Evolutionary conservation across 2,329 filamentous ascomycete species (phyloP).

Genomic region (Tolypocladium ophioglossoides): DNA sequence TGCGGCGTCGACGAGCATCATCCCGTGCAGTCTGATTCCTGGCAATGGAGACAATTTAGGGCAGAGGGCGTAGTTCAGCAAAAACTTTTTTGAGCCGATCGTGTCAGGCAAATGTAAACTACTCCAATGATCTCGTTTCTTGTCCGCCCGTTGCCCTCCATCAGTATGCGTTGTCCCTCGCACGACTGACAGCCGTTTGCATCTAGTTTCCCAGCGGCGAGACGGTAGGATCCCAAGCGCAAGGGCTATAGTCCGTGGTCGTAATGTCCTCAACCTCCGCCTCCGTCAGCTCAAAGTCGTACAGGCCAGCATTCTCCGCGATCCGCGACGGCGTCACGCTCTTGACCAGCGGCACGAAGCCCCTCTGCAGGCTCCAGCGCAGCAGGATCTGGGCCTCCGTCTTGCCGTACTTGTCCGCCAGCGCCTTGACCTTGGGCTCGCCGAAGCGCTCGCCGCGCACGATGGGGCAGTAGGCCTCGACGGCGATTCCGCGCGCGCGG

Average conservation of each 20-base stretch:
- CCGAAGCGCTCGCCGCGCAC: constrained; percentile 60
- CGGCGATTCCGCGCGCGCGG: constrained; percentile 45
- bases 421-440: constrained; percentile 50
- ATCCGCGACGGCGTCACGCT: constrained; percentile 60
- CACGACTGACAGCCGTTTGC: neutral
- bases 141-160: neutral
- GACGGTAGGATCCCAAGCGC: constrained; percentile 46
- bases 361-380: constrained; percentile 75
- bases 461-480: constrained; percentile 54
- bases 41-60: no score
- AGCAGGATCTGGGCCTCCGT: constrained; percentile 68
- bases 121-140: neutral
- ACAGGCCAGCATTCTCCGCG: constrained; percentile 47
- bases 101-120: no score
- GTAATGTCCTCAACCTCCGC: constrained; percentile 40
- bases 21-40: no score
- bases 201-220: constrained; percentile 30
- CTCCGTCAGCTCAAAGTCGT: constrained; percentile 43
- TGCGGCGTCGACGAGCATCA: no score
- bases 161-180: neutral
- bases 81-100: no score
- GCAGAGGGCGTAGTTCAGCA: no score
- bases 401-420: constrained; percentile 64
- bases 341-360: constrained; percentile 63
- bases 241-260: constrained; percentile 41